Percentiles rank a stretch among this genome's conserved stretches.
Evolutionary conservation across 1,284 basidiomycete genomes (phyloP).

Genomic region (Papiliotrema terrestris): DNA sequence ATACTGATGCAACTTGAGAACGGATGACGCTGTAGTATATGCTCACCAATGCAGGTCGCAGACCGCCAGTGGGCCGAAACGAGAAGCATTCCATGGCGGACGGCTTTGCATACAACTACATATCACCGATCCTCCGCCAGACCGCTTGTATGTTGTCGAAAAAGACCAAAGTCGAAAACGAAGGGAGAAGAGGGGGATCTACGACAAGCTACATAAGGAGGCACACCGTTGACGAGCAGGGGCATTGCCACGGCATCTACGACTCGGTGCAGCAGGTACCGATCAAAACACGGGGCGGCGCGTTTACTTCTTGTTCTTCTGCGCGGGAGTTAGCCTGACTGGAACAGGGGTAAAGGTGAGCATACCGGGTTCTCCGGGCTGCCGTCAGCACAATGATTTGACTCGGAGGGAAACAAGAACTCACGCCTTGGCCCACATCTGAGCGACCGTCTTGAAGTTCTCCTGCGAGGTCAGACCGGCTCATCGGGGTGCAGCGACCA

Average conservation of each 20-base stretch:
- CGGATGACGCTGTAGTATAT: too few relatives aligned
- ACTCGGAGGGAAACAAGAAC: constrained; percentile 9
- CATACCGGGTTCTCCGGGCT: constrained; percentile 46
- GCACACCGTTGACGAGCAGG: too few relatives aligned
- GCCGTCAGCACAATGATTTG: not conserved
- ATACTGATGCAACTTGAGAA: too few relatives aligned
- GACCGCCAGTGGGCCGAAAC: too few relatives aligned
- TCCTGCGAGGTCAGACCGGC: constrained; percentile 22
- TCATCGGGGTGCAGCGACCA: not conserved
- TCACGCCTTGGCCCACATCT: constrained; percentile 42
- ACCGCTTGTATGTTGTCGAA: not conserved
- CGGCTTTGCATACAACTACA: not conserved
- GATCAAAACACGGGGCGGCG: not conserved
- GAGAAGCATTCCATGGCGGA: not conserved
- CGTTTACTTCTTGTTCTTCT: constrained; percentile 37
- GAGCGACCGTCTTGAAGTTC: constrained; percentile 46
- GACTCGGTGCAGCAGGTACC: too few relatives aligned
- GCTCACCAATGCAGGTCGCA: too few relatives aligned
- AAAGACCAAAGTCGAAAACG: not conserved
- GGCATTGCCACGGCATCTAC: too few relatives aligned
- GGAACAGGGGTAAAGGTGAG: not conserved
- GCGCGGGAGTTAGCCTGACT: constrained; percentile 5
- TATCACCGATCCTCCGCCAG: not conserved
- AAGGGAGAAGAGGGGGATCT: not conserved
- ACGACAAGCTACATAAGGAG: too few relatives aligned